Percentiles rank a stretch among this genome's conserved stretches.
Conservation (phyloP, 1,284 basidiomycete species). For the Tremellales sp. region DNA sequence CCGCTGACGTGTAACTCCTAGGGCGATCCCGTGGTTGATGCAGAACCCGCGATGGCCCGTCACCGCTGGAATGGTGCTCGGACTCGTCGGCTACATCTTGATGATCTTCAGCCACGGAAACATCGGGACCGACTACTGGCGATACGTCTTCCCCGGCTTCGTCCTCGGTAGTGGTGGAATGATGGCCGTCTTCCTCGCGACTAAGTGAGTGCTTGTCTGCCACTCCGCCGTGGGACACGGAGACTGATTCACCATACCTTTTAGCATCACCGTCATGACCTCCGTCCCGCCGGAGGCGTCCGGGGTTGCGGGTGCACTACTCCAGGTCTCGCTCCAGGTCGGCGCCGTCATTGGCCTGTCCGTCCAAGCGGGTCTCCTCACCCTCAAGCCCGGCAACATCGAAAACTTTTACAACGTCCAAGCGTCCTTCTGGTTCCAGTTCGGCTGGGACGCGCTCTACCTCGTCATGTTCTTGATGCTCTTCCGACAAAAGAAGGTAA, state of each 20-base stretch:
- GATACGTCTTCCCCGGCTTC: constrained; percentile 33
- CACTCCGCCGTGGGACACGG: background rate
- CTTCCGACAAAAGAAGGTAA: too few relatives aligned
- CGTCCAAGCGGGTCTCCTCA: constrained; percentile 42
- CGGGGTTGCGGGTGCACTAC: constrained; percentile 43
- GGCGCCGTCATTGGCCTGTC: constrained; percentile 38
- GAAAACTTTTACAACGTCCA: constrained; percentile 33
- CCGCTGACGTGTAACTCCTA: background rate
- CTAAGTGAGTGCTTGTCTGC: constrained; percentile 13
- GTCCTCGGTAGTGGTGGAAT: constrained; percentile 31
- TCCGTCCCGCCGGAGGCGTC: constrained; percentile 32
- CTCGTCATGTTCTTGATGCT: too few relatives aligned
- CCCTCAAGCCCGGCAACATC: constrained; percentile 32
- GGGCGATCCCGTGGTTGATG: constrained; percentile 12
- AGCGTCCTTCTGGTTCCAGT: constrained; percentile 35
- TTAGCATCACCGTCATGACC: constrained; percentile 37
- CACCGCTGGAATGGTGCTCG: constrained; percentile 21
- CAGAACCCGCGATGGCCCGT: constrained; percentile 25
- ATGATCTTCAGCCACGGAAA: constrained; percentile 21
- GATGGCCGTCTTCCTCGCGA: constrained; percentile 22
- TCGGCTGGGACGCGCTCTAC: too few relatives aligned
- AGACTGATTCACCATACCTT: constrained; percentile 4
- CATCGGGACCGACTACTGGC: constrained; percentile 37
- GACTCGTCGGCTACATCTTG: constrained; percentile 26
- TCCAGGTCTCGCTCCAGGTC: constrained; percentile 42